These are phyloP conservation scores for Fusarium heterosporum DNA, from an alignment of 2,329 filamentous ascomycete genomes.

Conservation along the genomic window DNA sequence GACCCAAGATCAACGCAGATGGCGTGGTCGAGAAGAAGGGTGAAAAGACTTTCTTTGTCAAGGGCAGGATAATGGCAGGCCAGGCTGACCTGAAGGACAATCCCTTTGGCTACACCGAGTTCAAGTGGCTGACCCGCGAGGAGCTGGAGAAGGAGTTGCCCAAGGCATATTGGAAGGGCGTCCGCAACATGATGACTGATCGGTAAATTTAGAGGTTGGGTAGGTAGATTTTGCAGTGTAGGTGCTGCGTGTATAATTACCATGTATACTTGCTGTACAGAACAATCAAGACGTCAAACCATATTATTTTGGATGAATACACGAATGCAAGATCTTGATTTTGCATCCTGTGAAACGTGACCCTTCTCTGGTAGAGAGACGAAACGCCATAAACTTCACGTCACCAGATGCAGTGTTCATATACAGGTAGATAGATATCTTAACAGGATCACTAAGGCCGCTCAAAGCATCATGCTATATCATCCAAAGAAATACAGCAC, in stretches of 20 bases:
- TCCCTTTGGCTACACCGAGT: slow-evolving; percentile 79
- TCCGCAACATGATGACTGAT: slow-evolving; percentile 86
- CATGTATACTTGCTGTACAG: slow-evolving; percentile 49
- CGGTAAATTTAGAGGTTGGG: slow-evolving; percentile 62
- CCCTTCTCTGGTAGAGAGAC: background rate
- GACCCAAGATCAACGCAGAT: slow-evolving; percentile 61
- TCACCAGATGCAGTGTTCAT: slow-evolving; percentile 10
- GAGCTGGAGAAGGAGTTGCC: slow-evolving; percentile 79
- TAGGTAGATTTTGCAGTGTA: slow-evolving; percentile 26
- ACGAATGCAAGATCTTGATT: background rate
- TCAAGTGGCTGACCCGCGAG: slow-evolving; percentile 91
- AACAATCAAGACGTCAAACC: slow-evolving; percentile 33
- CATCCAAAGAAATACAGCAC: slow-evolving; percentile 26
- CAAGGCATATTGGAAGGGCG: slow-evolving; percentile 75
- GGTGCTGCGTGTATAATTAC: slow-evolving; percentile 48
- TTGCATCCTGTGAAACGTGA: background rate
- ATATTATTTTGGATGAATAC: background rate
- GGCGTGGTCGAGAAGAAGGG: slow-evolving; percentile 63
- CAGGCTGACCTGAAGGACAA: slow-evolving; percentile 84
- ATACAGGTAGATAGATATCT: slow-evolving; percentile 29
- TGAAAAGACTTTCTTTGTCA: slow-evolving; percentile 94
- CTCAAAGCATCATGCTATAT: slow-evolving; percentile 28
- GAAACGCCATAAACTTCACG: background rate
- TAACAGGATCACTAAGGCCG: slow-evolving; percentile 25
- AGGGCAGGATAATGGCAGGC: slow-evolving; percentile 96